phyloP scores from a whole-genome alignment of 331 rosid genomes.

The Dryas integrifolia region DNA sequence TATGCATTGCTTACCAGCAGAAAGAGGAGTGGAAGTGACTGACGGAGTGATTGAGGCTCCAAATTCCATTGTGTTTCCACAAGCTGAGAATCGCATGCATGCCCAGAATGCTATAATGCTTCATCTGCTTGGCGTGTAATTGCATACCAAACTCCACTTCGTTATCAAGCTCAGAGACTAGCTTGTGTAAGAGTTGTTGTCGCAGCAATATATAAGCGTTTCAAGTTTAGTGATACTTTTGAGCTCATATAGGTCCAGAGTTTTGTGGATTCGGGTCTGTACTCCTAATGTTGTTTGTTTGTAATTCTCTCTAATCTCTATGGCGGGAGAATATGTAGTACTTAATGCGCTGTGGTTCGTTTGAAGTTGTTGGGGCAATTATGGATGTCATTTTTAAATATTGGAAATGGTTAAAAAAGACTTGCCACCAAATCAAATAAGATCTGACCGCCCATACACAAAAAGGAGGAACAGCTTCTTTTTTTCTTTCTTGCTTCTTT shows the following conservation, averaged over 20 bases:
- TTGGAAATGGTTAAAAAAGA: too few species aligned
- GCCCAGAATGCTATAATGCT: slow-evolving; percentile 98
- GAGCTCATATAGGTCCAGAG: not conserved
- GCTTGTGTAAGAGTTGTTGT: not conserved
- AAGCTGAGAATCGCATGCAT: slow-evolving; percentile 96
- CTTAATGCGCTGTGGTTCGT: not conserved
- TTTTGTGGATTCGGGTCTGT: not conserved
- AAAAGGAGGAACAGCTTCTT: not conserved
- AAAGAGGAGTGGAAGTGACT: slow-evolving; percentile 95
- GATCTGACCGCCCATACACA: not conserved
- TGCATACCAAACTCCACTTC: not conserved
- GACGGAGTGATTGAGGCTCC: slow-evolving; percentile 85
- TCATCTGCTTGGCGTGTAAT: slow-evolving; percentile 64
- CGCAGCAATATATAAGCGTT: not conserved
- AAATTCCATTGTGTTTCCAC: slow-evolving; percentile 85
- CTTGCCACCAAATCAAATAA: not conserved
- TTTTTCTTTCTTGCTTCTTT: not conserved
- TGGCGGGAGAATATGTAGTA: not conserved
- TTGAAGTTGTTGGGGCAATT: not conserved
- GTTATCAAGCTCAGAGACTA: slow-evolving; percentile 4
- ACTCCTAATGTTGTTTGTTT: not conserved
- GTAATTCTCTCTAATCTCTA: not conserved
- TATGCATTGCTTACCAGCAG: slow-evolving; percentile 98
- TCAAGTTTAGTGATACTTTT: not conserved
- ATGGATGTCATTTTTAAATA: not conserved